Base-by-base conservation (phyloP, 257 asterid species). In the Penstemon davidsonii region DNA sequence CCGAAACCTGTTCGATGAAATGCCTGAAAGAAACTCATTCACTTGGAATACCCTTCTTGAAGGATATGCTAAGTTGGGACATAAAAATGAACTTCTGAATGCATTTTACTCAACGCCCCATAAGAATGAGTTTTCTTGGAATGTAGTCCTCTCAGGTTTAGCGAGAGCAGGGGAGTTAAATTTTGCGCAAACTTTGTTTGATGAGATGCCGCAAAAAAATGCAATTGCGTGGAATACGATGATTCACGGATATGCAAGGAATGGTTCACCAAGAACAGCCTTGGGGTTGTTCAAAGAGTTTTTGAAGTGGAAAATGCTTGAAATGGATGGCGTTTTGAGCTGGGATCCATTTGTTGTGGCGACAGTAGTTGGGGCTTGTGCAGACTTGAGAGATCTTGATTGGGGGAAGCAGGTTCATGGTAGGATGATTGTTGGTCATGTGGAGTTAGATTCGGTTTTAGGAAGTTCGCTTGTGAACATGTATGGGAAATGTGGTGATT, bases 401-500 rank as follows among this genome's bases (percentile, higher is more conserved):
- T 71, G 69, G 49, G 98, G 98, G 76, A 92, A 80, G 79, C 97
- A 90, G 82, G 85, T 92, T 62, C 98, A 92, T 71, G 78, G 87
- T 51, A 80, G 77, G 46, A 78, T 85, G 84, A 65, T 88, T 47
- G 70, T 75, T 19, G 83, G 74, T 47, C 65, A 64, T 55, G 83
- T 88, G 57, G 86, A 85, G 55, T 68, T 78, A 53, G 97, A 92
- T 80, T 79, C 86, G 0, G 86, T 88, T 66, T 67, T 92, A 63
- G 77, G 73, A 54, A 88, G 98, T 71, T 84, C 96, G 18, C 87
- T 92, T 15, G 88, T 88, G 64, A 86, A 89, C 71, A 81, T 92
- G 96, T 88, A 90, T 61, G 92, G 87, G 11, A 90, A 92, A 63
- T 79, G 96, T 76, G 80, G 86, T 39, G 90, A 88, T 78, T 75